Percentiles rank a stretch among this genome's conserved stretches.
These are phyloP conservation scores for Fusarium multiceps DNA, from an alignment of 2,329 filamentous ascomycete genomes.

Conservation along the genomic window DNA sequence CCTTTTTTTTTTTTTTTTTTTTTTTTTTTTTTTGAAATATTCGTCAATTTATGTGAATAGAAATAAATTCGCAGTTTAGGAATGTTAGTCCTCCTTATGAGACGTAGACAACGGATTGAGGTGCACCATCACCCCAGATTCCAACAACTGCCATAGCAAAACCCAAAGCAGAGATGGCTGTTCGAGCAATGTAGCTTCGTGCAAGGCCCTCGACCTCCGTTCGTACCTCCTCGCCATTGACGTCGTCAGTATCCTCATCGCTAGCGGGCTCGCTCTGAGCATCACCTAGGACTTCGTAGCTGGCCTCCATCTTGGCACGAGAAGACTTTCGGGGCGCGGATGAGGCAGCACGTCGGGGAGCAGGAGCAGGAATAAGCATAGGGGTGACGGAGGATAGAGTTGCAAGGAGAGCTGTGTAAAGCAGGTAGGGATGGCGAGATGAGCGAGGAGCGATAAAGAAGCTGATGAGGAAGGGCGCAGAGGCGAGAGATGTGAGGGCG, in stretches of 20 bases:
- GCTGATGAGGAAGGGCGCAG: constrained; percentile 78
- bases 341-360: constrained; percentile 43
- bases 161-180: constrained; percentile 64
- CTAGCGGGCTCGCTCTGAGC: constrained; percentile 61
- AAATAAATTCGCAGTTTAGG: constrained; percentile 16
- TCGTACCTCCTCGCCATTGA: constrained; percentile 73
- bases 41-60: constrained; percentile 23
- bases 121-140: constrained; percentile 72
- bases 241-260: constrained; percentile 62
- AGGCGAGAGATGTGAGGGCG: constrained; percentile 74
- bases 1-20: too few species aligned
- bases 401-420: constrained; percentile 83
- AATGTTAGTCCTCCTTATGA: constrained; percentile 39
- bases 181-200: constrained; percentile 65
- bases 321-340: constrained; percentile 48
- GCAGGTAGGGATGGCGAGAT: constrained; percentile 85
- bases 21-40: too few species aligned
- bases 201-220: constrained; percentile 66
- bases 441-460: constrained; percentile 80
- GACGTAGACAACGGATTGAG: constrained; percentile 50
- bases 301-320: constrained; percentile 70
- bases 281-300: constrained; percentile 75
- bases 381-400: constrained; percentile 69
- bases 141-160: constrained; percentile 72
- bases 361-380: constrained; percentile 56